Conservation (phyloP, 139 green algal genomes). For the Asterochloris sp. region DNA sequence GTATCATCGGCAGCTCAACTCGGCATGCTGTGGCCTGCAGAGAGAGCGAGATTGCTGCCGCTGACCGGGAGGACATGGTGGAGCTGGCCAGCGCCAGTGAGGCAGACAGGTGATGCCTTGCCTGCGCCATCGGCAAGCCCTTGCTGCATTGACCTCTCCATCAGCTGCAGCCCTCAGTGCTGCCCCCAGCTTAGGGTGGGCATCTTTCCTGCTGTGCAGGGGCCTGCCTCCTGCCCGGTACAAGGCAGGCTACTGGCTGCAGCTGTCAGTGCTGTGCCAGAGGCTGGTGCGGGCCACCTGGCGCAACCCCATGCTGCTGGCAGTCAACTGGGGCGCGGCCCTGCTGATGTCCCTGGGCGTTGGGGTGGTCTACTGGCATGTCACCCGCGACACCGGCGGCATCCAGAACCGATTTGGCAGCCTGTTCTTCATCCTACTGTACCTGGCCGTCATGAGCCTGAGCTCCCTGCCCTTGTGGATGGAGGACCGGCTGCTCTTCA, state of each 20-base stretch:
- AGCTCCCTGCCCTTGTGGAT: slow-evolving; percentile 61
- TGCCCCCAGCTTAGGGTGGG: too few species aligned
- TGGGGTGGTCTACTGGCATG: slow-evolving; percentile 16
- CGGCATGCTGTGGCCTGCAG: too few species aligned
- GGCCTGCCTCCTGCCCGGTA: neutral
- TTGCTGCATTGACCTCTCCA: too few species aligned
- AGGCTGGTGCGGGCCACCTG: slow-evolving; percentile 1
- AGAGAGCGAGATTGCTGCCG: slow-evolving; percentile 3
- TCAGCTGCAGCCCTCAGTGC: too few species aligned
- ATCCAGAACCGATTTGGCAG: slow-evolving; percentile 63
- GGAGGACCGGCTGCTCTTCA: slow-evolving; percentile 64
- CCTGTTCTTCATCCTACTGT: slow-evolving; percentile 67
- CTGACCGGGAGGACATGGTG: neutral
- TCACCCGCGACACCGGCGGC: slow-evolving; percentile 17
- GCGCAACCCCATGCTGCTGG: slow-evolving; percentile 13
- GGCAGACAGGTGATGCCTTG: too few species aligned
- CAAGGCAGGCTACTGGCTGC: slow-evolving; percentile 9
- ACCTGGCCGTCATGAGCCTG: slow-evolving; percentile 58
- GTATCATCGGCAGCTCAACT: too few species aligned
- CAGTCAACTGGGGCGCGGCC: slow-evolving; percentile 16
- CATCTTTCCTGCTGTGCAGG: too few species aligned
- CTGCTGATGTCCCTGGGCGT: slow-evolving; percentile 16
- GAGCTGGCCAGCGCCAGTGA: neutral
- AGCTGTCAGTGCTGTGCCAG: slow-evolving; percentile 7
- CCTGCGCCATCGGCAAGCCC: too few species aligned